These are phyloP conservation scores for Cyberlindnera xylosilytica DNA, from an alignment of 805 yeast species.

Conservation along the genomic window DNA sequence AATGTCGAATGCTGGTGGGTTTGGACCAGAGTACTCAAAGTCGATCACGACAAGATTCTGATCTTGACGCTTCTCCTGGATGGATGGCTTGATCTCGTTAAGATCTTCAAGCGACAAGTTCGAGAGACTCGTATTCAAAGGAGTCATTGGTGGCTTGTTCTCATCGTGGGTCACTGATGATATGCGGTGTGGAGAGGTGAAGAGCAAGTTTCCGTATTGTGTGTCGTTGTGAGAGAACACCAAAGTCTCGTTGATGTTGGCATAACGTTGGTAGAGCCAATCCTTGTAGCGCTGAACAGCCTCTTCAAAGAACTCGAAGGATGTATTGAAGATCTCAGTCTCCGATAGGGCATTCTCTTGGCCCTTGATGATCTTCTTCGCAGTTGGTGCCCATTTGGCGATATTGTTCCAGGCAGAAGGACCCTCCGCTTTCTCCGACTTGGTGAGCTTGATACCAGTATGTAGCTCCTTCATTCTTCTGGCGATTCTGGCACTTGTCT, in stretches of 20 bases:
- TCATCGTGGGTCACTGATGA: neutral
- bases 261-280: constrained; percentile 59
- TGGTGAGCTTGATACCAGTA: constrained; percentile 63
- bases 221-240: constrained; percentile 96
- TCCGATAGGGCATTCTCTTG: constrained; percentile 33
- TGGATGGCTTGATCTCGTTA: constrained; percentile 32
- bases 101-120: constrained; percentile 24
- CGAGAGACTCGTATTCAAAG: constrained; percentile 18
- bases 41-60: constrained; percentile 87
- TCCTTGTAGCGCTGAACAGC: constrained; percentile 50
- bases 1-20: constrained; percentile 83
- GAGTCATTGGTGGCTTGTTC: neutral
- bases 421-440: constrained; percentile 52
- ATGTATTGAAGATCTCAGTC: constrained; percentile 39
- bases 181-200: constrained; percentile 41
- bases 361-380: constrained; percentile 39
- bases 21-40: constrained; percentile 93
- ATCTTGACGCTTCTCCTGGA: constrained; percentile 48
- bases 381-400: constrained; percentile 64
- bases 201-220: constrained; percentile 88
- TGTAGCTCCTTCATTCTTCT: constrained; percentile 96
- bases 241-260: constrained; percentile 43
- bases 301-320: constrained; percentile 48
- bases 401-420: constrained; percentile 71
- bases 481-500: constrained; percentile 79